Evolutionary conservation across 2,329 filamentous ascomycete genomes (phyloP).

Genomic region (Clonostachys solani): DNA sequence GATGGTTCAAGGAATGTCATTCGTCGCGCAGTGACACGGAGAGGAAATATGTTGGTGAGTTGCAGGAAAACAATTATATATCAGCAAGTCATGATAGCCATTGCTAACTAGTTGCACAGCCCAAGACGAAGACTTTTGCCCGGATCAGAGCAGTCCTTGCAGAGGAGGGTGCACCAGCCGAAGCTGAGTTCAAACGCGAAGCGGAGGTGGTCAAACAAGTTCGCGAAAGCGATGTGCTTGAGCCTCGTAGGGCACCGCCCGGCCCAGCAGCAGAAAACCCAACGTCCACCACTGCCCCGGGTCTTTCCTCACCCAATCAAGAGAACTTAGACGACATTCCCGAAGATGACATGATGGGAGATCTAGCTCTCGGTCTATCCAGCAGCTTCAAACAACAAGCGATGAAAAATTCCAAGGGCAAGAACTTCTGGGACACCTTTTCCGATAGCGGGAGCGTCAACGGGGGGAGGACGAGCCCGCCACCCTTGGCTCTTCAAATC

Average conservation of each 20-base stretch:
- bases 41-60: constrained; percentile 77
- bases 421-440: constrained; percentile 71
- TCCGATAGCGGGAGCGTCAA: constrained; percentile 59
- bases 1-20: constrained; percentile 71
- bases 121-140: constrained; percentile 94
- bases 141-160: constrained; percentile 85
- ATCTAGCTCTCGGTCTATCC: constrained; percentile 42
- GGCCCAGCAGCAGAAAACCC: constrained; percentile 16
- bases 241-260: constrained; percentile 23
- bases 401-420: constrained; percentile 66
- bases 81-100: neutral
- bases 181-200: constrained; percentile 85
- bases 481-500: constrained; percentile 39
- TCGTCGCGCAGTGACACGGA: constrained; percentile 75
- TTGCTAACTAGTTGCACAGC: constrained; percentile 42
- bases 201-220: constrained; percentile 95
- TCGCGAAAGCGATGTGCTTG: constrained; percentile 73
- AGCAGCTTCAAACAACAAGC: constrained; percentile 73
- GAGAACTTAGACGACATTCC: constrained; percentile 65
- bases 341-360: constrained; percentile 65
- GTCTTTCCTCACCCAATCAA: constrained; percentile 65
- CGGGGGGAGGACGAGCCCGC: constrained; percentile 54
- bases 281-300: constrained; percentile 44
- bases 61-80: constrained; percentile 24
- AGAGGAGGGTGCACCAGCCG: constrained; percentile 83